Conservation (phyloP, 1,284 basidiomycete species). For the Puccinia brachypodii region DNA sequence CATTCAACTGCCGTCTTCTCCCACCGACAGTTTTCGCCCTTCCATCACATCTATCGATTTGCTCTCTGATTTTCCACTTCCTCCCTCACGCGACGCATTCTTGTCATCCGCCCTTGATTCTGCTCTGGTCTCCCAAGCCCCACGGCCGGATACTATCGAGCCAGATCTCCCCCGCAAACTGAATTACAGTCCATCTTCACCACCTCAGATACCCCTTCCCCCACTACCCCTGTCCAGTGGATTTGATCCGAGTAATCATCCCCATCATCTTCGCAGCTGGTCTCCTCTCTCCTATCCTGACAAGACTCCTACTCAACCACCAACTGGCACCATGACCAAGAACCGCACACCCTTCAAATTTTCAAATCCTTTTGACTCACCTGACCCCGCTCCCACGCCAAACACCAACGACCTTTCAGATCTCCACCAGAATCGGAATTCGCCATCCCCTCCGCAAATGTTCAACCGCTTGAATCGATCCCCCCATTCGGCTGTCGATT, state of each 20-base stretch:
- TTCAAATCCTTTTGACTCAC: not conserved
- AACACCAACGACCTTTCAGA: not conserved
- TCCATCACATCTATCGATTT: not conserved
- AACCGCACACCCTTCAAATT: not conserved
- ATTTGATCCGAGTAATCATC: not conserved
- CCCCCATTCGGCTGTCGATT: not conserved
- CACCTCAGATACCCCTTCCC: slow-evolving; percentile 36
- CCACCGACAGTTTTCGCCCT: not conserved
- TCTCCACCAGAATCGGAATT: not conserved
- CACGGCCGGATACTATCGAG: not conserved
- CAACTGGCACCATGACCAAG: not conserved
- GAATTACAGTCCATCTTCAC: not conserved
- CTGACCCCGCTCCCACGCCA: not conserved
- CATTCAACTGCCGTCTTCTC: slow-evolving; percentile 8
- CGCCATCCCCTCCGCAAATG: not conserved
- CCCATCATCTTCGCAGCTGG: not conserved
- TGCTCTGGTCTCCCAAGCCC: not conserved
- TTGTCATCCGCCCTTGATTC: not conserved
- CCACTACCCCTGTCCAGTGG: not conserved
- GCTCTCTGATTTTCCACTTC: slow-evolving; percentile 12
- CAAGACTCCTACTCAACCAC: not conserved
- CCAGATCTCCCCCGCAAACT: not conserved
- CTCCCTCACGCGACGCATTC: not conserved
- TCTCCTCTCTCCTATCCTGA: not conserved
- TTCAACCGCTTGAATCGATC: not conserved